Evolutionary conservation across 2,329 filamentous ascomycete species (phyloP), one percentile per base, ranked within the genome.

Genomic region (Paecilomyces fulvus): DNA sequence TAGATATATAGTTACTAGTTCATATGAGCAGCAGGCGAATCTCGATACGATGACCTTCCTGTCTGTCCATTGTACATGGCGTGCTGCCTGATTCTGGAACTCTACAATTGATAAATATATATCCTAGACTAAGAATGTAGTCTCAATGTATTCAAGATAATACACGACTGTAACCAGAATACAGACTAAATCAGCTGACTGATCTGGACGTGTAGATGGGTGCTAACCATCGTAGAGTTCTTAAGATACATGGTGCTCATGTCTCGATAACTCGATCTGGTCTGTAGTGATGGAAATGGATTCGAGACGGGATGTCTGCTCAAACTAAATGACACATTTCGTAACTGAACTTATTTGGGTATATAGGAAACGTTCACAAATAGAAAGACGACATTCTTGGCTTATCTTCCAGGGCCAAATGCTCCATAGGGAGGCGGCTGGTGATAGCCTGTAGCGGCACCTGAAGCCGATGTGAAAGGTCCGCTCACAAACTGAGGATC

Each of bases 401-500:
- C 12, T 49, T 49, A 49, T 23, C 20, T 23, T 28, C 48, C 48
- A 14, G 48, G 48, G 10, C 48, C 48, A 21, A 48, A 54, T 43
- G 20, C 53, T 20, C 57, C 57, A 17, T 58, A 59, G 20, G 50
- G 51, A 31, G 52, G 49, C 9, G 49, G 30, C 9, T 53, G 56
- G 5, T 52, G 56, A 21, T 51, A 50, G n/a, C 53, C 51, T 23
- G 51, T 54, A n/a, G 31, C 14, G 17, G 30, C 43, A 11, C 55
- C 23, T n/a, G 55, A 55, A 30, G 64, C 58, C 10, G 59, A 63
- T 30, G 64, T 58, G 65, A 65, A 68, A 12, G 66, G 65, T 9
- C 66, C 67, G 55, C 64, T 68, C 6, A 68, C 61, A 46, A 68
- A 69, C n/a, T 66, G 65, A n/a, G 65, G 58, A 57, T 67, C 64